Evolutionary conservation across 176 grass and related monocot species (phyloP).

Genomic region (Hsuehochloa calcarea): DNA sequence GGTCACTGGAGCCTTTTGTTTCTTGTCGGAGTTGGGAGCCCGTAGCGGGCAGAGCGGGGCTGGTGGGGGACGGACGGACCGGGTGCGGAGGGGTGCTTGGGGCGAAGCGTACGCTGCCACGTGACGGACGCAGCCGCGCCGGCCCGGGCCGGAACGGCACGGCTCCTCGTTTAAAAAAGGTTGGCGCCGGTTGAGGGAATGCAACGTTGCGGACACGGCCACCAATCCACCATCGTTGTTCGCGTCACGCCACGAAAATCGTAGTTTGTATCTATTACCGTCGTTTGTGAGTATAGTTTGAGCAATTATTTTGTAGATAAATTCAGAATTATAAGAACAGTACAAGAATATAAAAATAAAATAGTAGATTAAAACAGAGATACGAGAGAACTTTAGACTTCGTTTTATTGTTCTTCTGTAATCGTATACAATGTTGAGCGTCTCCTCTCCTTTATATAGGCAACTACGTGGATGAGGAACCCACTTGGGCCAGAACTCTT

Average conservation of each 20-base stretch:
- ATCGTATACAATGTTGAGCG: no score
- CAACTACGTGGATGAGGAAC: no score
- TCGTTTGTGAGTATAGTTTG: no score
- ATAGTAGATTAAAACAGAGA: no score
- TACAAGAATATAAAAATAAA: no score
- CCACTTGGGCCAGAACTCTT: no score
- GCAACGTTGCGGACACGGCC: constrained; percentile 4
- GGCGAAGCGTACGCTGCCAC: constrained; percentile 16
- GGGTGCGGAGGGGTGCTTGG: background rate
- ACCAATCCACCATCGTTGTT: background rate
- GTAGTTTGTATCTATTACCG: no score
- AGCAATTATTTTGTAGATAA: no score
- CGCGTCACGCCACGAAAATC: background rate
- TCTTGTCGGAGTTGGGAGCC: background rate
- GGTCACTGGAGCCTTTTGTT: background rate
- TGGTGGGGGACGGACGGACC: background rate
- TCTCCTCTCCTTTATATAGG: no score
- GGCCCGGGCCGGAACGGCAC: constrained; percentile 1
- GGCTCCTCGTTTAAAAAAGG: constrained; percentile 18
- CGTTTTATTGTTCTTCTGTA: no score
- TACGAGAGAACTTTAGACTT: no score
- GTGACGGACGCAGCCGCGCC: constrained; percentile 14
- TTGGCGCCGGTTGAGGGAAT: background rate
- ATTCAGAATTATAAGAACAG: no score
- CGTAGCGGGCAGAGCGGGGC: constrained; percentile 14